Evolutionary conservation across 108 stramenopile species (phyloP).

Genomic region (Stephanodiscus minutulus): DNA sequence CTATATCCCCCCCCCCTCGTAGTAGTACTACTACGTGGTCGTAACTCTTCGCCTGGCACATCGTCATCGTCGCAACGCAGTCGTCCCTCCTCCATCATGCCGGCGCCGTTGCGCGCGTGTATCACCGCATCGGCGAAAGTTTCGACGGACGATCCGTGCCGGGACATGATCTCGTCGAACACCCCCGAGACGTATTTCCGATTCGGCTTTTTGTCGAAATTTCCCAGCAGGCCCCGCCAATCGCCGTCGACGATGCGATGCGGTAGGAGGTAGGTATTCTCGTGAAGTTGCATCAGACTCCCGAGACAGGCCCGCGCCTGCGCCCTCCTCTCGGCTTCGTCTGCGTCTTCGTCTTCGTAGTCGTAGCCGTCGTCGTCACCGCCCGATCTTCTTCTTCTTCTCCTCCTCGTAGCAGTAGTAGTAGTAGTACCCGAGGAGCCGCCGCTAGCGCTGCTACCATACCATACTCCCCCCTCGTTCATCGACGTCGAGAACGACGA

Average conservation of each 20-base stretch:
- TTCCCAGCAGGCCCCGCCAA: slow-evolving; percentile 2
- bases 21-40: too few species aligned
- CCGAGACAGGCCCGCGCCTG: slow-evolving; percentile 21
- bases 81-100: too few species aligned
- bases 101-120: slow-evolving; percentile 24
- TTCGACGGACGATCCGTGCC: slow-evolving; percentile 78
- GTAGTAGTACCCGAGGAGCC: too few species aligned
- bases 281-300: slow-evolving; percentile 34
- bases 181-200: slow-evolving; percentile 32
- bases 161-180: slow-evolving; percentile 63
- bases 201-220: slow-evolving; percentile 23
- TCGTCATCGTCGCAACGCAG: background rate
- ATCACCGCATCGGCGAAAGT: slow-evolving; percentile 68
- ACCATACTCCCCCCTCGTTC: too few species aligned
- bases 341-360: slow-evolving; percentile 11
- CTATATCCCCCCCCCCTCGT: too few species aligned
- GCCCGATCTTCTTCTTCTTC: too few species aligned
- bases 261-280: slow-evolving; percentile 36
- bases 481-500: slow-evolving; percentile 21
- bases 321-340: background rate
- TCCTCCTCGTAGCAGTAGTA: too few species aligned
- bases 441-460: too few species aligned
- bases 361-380: slow-evolving; percentile 4
- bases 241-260: slow-evolving; percentile 27
- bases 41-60: slow-evolving; percentile 17